Percentiles rank a stretch among this genome's conserved stretches.
Conservation (phyloP, 768 basidiomycete species). For the Naganishia vishniacii region DNA sequence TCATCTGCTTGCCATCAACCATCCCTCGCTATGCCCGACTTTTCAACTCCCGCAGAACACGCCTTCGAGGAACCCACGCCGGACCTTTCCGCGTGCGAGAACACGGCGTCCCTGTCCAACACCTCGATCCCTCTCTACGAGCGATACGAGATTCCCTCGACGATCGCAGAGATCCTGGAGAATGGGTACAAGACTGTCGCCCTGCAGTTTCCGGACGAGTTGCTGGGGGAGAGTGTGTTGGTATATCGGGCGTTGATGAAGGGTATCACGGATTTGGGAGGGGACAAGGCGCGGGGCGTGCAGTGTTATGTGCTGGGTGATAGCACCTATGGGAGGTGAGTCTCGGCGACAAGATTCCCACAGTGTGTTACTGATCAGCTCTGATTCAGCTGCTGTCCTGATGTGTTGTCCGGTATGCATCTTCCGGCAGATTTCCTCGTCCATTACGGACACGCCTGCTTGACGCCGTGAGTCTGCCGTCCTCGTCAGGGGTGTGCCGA, state of each 20-base stretch:
- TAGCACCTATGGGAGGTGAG: slow-evolving; percentile 68
- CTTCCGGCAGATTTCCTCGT: slow-evolving; percentile 84
- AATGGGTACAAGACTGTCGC: slow-evolving; percentile 58
- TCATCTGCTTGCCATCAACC: neutral
- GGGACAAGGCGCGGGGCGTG: slow-evolving; percentile 49
- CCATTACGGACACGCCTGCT: slow-evolving; percentile 94
- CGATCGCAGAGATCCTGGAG: slow-evolving; percentile 23
- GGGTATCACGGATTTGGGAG: slow-evolving; percentile 27
- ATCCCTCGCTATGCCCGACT: slow-evolving; percentile 31
- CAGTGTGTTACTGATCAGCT: too few species aligned
- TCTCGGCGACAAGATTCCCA: too few species aligned
- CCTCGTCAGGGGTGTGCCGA: neutral
- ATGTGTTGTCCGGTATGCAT: slow-evolving; percentile 91
- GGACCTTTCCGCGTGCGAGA: neutral
- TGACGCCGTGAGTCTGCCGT: slow-evolving; percentile 65
- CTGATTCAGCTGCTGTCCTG: slow-evolving; percentile 94
- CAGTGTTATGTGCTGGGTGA: slow-evolving; percentile 91
- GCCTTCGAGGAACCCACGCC: slow-evolving; percentile 37
- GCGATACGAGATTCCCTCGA: slow-evolving; percentile 25
- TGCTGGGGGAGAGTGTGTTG: slow-evolving; percentile 76
- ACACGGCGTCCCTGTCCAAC: slow-evolving; percentile 14
- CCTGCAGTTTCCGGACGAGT: slow-evolving; percentile 92
- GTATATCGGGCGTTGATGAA: slow-evolving; percentile 66
- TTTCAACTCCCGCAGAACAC: slow-evolving; percentile 45
- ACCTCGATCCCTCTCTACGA: slow-evolving; percentile 19